Evolutionary conservation across 495 filamentous ascomycete genomes (phyloP), one percentile per base, ranked within the genome.

Genomic region (Annulohypoxylon stygium): DNA sequence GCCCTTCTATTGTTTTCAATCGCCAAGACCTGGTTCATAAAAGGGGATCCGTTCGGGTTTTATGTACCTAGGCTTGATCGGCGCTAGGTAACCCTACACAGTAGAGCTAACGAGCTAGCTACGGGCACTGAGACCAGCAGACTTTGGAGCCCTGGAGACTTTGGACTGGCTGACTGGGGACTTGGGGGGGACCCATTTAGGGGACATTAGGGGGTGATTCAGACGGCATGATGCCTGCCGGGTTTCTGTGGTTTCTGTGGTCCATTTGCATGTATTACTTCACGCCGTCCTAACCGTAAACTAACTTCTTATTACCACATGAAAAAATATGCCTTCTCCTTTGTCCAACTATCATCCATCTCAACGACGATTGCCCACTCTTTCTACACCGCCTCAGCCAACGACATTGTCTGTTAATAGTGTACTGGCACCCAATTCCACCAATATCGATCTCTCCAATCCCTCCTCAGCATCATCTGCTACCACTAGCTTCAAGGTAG

Each of bases 401-500:
- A 53, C 60, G 18, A 72, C 73, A 9, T 54, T 71, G 25, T 71
- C 77, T 34, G 71, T 75, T 67, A 76, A 62, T 59, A 71, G 71
- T 53, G 74, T 65, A 34, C 54, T 75, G 25, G 67, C 50, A 4
- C 71, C 69, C 47, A 64, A 67, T 67, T 68, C 74, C 41, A 18
- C 75, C 12, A 75, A 67, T 57, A 57, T 62, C 73, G 77, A 79
- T 39, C 57, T 68, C 4, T 75, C 75, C 61, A 75, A 69, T 57
- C 77, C 77, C 20, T 74, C 77, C 1, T 79, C 77, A 20, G 77
- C 75, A 3, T 79, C 77, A 0, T 79, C 77, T 41, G 74, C 74
- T 7, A 78, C 77, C 37, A 79, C 77, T 34, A 79, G 77, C 69
- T 79, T 77, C 66, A 74, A 77, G 62, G 62, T 77, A 72, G 77